Base-by-base conservation (phyloP, 2,329 filamentous ascomycete species). In the Fusarium piperis region DNA sequence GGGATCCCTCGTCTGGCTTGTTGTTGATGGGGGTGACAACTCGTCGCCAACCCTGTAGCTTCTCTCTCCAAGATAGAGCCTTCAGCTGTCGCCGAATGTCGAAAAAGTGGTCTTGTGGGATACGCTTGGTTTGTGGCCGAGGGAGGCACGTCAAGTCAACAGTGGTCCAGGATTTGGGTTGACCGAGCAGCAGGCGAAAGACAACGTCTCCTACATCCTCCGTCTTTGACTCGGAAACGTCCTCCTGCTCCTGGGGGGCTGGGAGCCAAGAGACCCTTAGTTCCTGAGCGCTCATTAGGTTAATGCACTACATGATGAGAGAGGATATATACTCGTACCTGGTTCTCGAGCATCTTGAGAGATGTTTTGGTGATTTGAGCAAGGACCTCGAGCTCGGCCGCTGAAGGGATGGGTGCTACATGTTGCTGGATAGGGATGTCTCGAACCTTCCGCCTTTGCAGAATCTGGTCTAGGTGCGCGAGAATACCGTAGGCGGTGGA, bases 171-270 rank as follows among this genome's bases (percentile, higher is more conserved):
- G 63, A 46, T 15, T 55, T 33, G 18, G 66, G 60, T n/a, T 52
- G 69, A 13, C 79, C 80, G 35, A 82, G 75, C 3, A 89, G 74
- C 5, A 88, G 80, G 32, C 87, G 84, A 52, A 82, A 76, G 16
- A 86, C 85, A 15, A 84, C 77, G 44, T 88, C 85, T 35, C 79
- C 79, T 2, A 79, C 73, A 59, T 83, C 79, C 73, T 88, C 85
- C 7, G 81, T 75, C 15, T 41, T 56, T n/a, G 59, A 30, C 6
- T 28, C 18, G 15, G 48, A 8, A 44, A 46, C 8, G 12, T 36
- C 36, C n/a, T 81, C 67, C 35, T 41, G 23, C 5, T 5, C n/a
- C n/a, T n/a, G n/a, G 41, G 58, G 57, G n/a, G 80, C 62, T 11
- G 81, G 75, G 11, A 87, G 77, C 85, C 86, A 88, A 7, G 81